phyloP scores from a whole-genome alignment of 2,329 filamentous ascomycete species.

The Daldinia sp. region DNA sequence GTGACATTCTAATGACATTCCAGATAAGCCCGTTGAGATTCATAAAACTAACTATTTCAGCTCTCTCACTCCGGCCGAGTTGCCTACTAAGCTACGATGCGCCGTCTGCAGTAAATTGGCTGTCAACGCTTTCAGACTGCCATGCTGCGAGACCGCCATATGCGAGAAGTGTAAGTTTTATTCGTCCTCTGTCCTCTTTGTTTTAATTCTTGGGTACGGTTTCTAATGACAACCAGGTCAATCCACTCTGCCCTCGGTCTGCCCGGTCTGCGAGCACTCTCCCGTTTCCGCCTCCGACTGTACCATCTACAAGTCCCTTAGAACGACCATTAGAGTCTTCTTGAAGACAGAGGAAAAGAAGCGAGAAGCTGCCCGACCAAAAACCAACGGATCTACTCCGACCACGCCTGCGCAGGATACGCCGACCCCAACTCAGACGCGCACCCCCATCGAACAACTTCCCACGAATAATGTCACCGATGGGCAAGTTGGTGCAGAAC shows the following conservation, averaged over 20 bases:
- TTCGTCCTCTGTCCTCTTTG: constrained; percentile 14
- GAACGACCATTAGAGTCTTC: constrained; percentile 92
- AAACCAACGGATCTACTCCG: constrained; percentile 57
- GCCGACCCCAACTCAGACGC: constrained; percentile 51
- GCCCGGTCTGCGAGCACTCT: constrained; percentile 92
- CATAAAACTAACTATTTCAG: constrained; percentile 59
- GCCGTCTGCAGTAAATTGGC: constrained; percentile 92
- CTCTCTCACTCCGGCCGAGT: constrained; percentile 82
- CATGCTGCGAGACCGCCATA: constrained; percentile 95
- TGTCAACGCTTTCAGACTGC: constrained; percentile 88
- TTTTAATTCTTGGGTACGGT: constrained; percentile 12
- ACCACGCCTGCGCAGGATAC: constrained; percentile 58
- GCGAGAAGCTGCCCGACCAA: constrained; percentile 73
- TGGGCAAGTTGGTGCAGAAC: constrained; percentile 29
- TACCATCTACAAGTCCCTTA: constrained; percentile 88
- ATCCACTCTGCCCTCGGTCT: constrained; percentile 78
- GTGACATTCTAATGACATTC: constrained; percentile 40
- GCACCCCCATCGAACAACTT: constrained; percentile 44
- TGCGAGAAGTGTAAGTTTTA: constrained; percentile 82
- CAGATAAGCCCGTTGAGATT: neutral
- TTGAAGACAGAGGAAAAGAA: constrained; percentile 93
- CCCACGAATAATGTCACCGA: constrained; percentile 30
- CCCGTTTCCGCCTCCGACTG: constrained; percentile 89
- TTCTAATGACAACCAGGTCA: constrained; percentile 70
- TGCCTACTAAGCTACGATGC: constrained; percentile 96